Evolutionary conservation across 2,329 filamentous ascomycete genomes (phyloP), one percentile per base, ranked within the genome.

Genomic region (Paecilomyces sp.): DNA sequence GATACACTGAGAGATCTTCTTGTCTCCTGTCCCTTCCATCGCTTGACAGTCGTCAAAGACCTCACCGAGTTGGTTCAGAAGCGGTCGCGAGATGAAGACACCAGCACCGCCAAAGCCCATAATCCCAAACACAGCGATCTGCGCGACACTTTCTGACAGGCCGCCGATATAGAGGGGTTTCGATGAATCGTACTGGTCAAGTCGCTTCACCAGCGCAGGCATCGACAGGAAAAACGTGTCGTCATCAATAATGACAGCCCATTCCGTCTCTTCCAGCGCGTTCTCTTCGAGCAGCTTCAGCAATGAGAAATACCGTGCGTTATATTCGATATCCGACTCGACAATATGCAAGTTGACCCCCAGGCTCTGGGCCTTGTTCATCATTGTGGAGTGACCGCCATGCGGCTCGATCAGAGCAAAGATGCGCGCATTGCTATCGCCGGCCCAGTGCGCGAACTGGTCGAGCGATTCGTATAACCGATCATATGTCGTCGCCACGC

Each of bases 151-250:
- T 67, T 87, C 85, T 1, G 84, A 84, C 5, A 87, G 69, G 1
- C 80, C 80, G 2, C 85, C 85, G 11, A 86, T 74, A 69, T 86
- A 87, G 36, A 75, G 68, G 2, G 81, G 76, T 22, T 75, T 67
- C 1, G 74, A 77, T 65, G 81, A 75, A 65, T 87, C 79, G 62
- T 83, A 77, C 41, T 72, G 68, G 34, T 66, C 66, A 1, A 87
- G 76, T 5, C 79, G 75, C n/a, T 78, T 69, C 24, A 79, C 74
- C 15, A 87, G 73, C 0, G 76, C 75, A 57, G 79, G 70, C 53
- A 87, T 77, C 1, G 81, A 83, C 1, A 81, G 79, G 68, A 86
- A 86, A 69, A 87, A 87, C 1, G 85, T 87, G 65, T 87, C 85
- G 65, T 87, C 85, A 66, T 87, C 84, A 41, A 87, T 78, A 55